Percentiles rank a stretch among this genome's conserved stretches.
Conservation (phyloP, 371 early-diverging fungal species). For the Thermomucor indicae-seudaticae region DNA sequence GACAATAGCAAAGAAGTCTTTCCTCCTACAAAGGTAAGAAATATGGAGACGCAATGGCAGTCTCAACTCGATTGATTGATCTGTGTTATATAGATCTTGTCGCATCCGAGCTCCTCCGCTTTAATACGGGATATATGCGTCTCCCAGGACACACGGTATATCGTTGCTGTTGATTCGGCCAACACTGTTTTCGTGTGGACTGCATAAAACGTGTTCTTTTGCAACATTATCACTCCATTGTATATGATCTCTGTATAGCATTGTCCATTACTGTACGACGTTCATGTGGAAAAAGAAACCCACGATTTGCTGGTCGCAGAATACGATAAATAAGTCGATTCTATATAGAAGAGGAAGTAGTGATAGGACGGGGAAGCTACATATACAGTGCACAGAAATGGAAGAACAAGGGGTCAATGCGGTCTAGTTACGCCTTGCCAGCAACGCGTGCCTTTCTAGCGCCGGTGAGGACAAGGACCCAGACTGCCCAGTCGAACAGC, state of each 20-base stretch:
- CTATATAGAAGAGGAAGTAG: too few relatives aligned
- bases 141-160: slow-evolving; percentile 21
- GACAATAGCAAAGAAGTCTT: slow-evolving; percentile 31
- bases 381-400: too few relatives aligned
- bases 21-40: slow-evolving; percentile 22
- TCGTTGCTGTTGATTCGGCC: slow-evolving; percentile 34
- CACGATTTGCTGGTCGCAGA: too few relatives aligned
- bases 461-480: slow-evolving; percentile 54
- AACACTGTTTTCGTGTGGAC: slow-evolving; percentile 38
- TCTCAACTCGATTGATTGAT: background rate
- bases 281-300: too few relatives aligned
- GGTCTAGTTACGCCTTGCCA: slow-evolving; percentile 13
- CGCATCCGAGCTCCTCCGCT: slow-evolving; percentile 23
- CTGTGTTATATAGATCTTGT: slow-evolving; percentile 18
- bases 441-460: slow-evolving; percentile 40
- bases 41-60: too few relatives aligned
- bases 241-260: too few relatives aligned
- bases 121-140: slow-evolving; percentile 36
- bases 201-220: too few relatives aligned
- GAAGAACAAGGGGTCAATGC: too few relatives aligned
- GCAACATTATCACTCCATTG: too few relatives aligned
- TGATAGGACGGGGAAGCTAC: too few relatives aligned
- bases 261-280: too few relatives aligned
- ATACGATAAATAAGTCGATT: too few relatives aligned
- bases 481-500: slow-evolving; percentile 72